These are phyloP conservation scores for Oenanthe sinensis DNA, from an alignment of 129 eudicot species.

Conservation along the genomic window DNA sequence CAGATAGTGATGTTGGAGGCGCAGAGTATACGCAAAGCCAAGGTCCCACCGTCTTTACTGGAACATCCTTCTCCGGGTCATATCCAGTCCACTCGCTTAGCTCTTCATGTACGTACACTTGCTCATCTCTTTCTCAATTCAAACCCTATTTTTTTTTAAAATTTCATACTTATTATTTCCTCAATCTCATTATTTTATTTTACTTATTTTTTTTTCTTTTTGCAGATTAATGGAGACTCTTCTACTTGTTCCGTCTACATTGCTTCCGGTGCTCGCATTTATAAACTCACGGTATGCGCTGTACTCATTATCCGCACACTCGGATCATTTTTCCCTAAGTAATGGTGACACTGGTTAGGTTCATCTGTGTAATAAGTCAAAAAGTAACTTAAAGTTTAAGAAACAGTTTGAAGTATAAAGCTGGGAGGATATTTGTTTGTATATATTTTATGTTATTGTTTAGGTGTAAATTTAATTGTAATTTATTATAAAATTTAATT, in stretches of 20 bases:
- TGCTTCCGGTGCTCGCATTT: slow-evolving; percentile 58
- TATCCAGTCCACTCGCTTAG: slow-evolving; percentile 75
- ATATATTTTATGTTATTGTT: too few species aligned
- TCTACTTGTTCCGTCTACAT: slow-evolving; percentile 56
- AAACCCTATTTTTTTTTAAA: too few species aligned
- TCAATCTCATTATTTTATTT: neutral
- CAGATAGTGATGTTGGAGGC: slow-evolving; percentile 51
- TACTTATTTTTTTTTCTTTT: too few species aligned
- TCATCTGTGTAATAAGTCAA: too few species aligned
- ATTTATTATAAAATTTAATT: too few species aligned
- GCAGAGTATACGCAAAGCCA: slow-evolving; percentile 53
- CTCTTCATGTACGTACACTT: slow-evolving; percentile 37
- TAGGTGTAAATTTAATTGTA: too few species aligned
- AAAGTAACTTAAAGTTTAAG: too few species aligned
- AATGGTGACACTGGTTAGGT: too few species aligned
- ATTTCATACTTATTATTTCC: neutral
- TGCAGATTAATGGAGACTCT: slow-evolving; percentile 36
- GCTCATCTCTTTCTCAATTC: neutral
- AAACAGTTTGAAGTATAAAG: too few species aligned
- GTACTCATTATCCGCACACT: too few species aligned
- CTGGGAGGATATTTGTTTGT: too few species aligned
- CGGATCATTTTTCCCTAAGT: too few species aligned
- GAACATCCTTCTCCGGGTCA: slow-evolving; percentile 57
- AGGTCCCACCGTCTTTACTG: slow-evolving; percentile 40
- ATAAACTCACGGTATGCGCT: slow-evolving; percentile 42